These are phyloP conservation scores for Phialocephala sp. DNA, from an alignment of 2,329 filamentous ascomycete species.

Conservation along the genomic window DNA sequence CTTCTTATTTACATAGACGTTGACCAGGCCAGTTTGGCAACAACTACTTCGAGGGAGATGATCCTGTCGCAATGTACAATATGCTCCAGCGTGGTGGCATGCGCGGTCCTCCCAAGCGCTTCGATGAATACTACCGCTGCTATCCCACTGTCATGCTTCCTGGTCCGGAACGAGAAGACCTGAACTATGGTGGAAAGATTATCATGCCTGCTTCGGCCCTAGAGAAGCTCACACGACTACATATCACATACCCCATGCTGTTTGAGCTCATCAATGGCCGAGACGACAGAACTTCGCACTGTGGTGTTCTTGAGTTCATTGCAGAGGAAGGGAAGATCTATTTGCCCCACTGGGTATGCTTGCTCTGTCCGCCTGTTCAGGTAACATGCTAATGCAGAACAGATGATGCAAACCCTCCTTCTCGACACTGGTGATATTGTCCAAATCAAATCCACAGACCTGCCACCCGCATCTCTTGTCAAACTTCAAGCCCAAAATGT, in stretches of 20 bases:
- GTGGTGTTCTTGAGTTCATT: constrained; percentile 95
- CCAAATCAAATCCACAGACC: constrained; percentile 92
- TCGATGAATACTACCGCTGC: constrained; percentile 98
- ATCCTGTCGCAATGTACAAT: constrained; percentile 41
- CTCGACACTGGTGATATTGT: constrained; percentile 94
- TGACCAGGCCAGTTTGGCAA: constrained; percentile 35
- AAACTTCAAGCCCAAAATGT: constrained; percentile 95
- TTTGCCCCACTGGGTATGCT: constrained; percentile 85
- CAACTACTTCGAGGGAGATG: constrained; percentile 39
- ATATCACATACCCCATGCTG: constrained; percentile 96
- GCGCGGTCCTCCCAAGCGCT: constrained; percentile 66
- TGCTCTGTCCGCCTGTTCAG: background rate
- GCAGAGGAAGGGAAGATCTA: constrained; percentile 97
- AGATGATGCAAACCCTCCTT: constrained; percentile 92
- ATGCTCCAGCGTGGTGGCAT: constrained; percentile 38
- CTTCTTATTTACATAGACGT: constrained; percentile 15
- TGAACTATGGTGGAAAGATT: constrained; percentile 97
- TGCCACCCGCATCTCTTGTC: constrained; percentile 89
- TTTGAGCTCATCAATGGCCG: constrained; percentile 95
- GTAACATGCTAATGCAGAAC: constrained; percentile 16
- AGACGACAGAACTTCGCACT: constrained; percentile 81
- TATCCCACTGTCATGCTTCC: constrained; percentile 96
- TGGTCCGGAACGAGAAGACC: constrained; percentile 83
- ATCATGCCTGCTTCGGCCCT: constrained; percentile 95
- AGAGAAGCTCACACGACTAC: constrained; percentile 93